Evolutionary conservation across 2,329 filamentous ascomycete species (phyloP), one percentile per base, ranked within the genome.

Genomic region (Pseudogymnoascus sp.): DNA sequence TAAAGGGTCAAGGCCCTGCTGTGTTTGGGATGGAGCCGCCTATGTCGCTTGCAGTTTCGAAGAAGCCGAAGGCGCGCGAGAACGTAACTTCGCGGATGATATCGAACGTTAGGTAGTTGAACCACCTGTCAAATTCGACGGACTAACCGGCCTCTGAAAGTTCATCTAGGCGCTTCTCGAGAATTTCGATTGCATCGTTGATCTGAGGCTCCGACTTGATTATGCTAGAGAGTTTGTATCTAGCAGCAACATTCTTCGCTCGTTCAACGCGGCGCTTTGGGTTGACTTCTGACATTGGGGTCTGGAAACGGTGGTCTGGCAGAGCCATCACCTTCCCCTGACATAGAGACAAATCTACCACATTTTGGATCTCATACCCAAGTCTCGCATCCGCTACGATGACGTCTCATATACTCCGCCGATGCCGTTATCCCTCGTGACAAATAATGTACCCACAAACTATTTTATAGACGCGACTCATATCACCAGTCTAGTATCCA

Each of bases 251-350:
- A 61, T 75, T 73, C 35, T 70, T 72, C 6, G 71, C 66, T 60
- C 71, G 71, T 45, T 70, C 67, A 21, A 72, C 71, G 39, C 78
- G 74, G 2, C 65, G 67, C 19, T 72, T 72, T 2, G 72, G 73
- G 62, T 76, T 71, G 12, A 73, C 65, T 55, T 73, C 72, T 2
- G 74, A 74, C 74, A 79, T 76, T 21, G 73, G 72, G 26, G 73
- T 77, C 37, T 73, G 69, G 64, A 74, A 78, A 11, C 72, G 72
- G 38, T 74, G 72, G 68, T 78, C 75, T 11, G 77, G 76, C 29
- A 77, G 63, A 29, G 71, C 70, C 23, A 76, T 66, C 23, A 74
- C 68, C 5, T 71, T 16, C n/a, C 14, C 16, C 37, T 39, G 38
- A 19, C 10, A 39, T 7, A 39, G 7, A 39, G n/a, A 19, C 6